Evolutionary conservation across 2,329 filamentous ascomycete species (phyloP).

Genomic region (Zymoseptoria ardabiliae): DNA sequence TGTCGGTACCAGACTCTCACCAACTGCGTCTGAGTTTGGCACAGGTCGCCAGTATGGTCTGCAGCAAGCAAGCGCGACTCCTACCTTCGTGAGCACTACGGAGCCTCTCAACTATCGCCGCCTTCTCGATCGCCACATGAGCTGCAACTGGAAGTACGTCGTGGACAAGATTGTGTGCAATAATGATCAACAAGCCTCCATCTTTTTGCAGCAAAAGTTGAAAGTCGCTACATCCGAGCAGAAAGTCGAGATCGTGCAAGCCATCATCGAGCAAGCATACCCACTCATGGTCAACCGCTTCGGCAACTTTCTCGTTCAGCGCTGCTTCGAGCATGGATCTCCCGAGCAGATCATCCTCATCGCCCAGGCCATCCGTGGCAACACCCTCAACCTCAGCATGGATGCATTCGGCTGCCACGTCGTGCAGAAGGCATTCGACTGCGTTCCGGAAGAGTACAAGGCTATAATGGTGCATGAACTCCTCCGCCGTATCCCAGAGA

Average conservation of each 20-base stretch:
- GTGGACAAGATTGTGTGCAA: conserved; percentile 99
- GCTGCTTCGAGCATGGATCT: conserved; percentile 97
- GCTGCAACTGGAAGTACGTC: conserved; percentile 98
- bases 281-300: conserved; percentile 97
- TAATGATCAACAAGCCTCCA: conserved; percentile 98
- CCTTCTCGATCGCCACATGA: conserved; percentile 88
- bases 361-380: conserved; percentile 86
- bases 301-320: conserved; percentile 95
- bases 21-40: conserved; percentile 42
- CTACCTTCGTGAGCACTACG: conserved; percentile 65
- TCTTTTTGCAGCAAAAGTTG: conserved; percentile 97
- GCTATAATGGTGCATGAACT: conserved; percentile 98
- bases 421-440: conserved; percentile 97
- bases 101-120: conserved; percentile 96
- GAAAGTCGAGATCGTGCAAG: conserved; percentile 94
- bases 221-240: conserved; percentile 93
- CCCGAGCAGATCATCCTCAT: conserved; percentile 92
- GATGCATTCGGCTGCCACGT: conserved; percentile 98
- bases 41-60: conserved; percentile 32
- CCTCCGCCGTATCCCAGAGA: conserved; percentile 89
- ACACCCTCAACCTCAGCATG: conserved; percentile 92
- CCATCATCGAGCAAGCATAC: conserved; percentile 91
- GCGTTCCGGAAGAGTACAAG: conserved; percentile 95
- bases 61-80: conserved; percentile 6
- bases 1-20: conserved; percentile 38